A percentile compares a stretch with the other conserved stretches of the same genome.
Evolutionary conservation across 495 filamentous ascomycete species (phyloP).

Genomic region (Aspergillus diversus): DNA sequence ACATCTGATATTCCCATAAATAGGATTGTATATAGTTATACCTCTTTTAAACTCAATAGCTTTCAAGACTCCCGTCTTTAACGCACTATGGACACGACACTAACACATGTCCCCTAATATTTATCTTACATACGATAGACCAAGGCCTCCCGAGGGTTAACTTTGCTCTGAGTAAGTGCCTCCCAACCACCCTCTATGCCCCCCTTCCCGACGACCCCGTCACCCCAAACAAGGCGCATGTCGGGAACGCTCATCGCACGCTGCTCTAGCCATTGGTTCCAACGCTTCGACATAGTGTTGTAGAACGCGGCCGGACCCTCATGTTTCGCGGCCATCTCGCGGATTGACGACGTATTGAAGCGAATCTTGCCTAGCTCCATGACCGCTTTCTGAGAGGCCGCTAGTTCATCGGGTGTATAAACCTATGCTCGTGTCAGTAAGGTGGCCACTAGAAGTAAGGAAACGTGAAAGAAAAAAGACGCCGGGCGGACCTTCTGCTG

Average conservation of each 20-base stretch:
- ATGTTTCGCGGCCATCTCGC: conserved; percentile 38
- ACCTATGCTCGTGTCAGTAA: conserved; percentile 19
- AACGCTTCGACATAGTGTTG: conserved; percentile 27
- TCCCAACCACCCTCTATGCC: conserved; percentile 50
- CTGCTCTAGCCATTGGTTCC: conserved; percentile 37
- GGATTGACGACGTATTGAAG: conserved; percentile 48
- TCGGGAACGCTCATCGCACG: conserved; percentile 36
- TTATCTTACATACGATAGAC: conserved; percentile 19
- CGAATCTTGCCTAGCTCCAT: conserved; percentile 30
- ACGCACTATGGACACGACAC: no score
- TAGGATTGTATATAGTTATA: no score
- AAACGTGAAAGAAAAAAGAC: background rate
- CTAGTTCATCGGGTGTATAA: conserved; percentile 32
- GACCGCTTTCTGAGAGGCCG: conserved; percentile 8
- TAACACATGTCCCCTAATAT: background rate
- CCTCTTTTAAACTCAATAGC: no score
- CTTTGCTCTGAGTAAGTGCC: conserved; percentile 40
- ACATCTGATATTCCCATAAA: no score
- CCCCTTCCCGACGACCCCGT: conserved; percentile 41
- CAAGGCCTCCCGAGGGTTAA: conserved; percentile 38
- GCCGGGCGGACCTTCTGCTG: conserved; percentile 35
- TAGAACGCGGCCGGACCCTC: conserved; percentile 39
- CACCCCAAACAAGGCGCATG: conserved; percentile 44
- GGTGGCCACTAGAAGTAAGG: background rate
- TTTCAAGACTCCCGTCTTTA: no score